phyloP scores from a whole-genome alignment of 2,329 filamentous ascomycete species.

The Cladosporium sp. region DNA sequence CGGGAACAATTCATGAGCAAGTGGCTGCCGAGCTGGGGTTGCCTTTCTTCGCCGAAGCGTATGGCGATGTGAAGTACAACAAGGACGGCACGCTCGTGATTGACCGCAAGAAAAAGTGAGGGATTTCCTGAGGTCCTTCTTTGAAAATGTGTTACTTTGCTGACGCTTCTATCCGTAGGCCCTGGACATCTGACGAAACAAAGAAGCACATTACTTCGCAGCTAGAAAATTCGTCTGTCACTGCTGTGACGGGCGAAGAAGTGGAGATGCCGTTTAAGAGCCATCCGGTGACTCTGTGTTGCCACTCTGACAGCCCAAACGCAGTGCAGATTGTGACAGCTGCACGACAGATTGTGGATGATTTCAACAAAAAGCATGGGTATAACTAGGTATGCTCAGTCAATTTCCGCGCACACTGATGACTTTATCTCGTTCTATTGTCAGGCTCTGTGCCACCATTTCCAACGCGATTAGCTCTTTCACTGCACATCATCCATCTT shows the following conservation, averaged over 20 bases:
- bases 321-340: constrained; percentile 40
- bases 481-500: too few relatives aligned
- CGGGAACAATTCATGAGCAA: constrained; percentile 49
- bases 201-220: constrained; percentile 37
- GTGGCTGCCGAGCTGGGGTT: constrained; percentile 48
- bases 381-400: constrained; percentile 12
- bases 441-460: too few relatives aligned
- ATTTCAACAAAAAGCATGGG: constrained; percentile 32
- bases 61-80: constrained; percentile 51
- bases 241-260: constrained; percentile 37
- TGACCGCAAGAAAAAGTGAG: constrained; percentile 52
- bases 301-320: constrained; percentile 40
- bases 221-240: constrained; percentile 36
- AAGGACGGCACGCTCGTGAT: constrained; percentile 47
- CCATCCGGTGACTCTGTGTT: constrained; percentile 39
- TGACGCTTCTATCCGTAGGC: constrained; percentile 17
- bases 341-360: constrained; percentile 37
- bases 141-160: background rate
- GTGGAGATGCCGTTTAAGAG: constrained; percentile 36
- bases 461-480: too few relatives aligned
- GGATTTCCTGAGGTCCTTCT: background rate
- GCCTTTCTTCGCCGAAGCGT: constrained; percentile 48
- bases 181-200: constrained; percentile 38
- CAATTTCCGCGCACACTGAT: background rate
- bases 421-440: too few relatives aligned